Evolutionary conservation across 148 eudicot genomes (phyloP).

Genomic region (Rhododendron simsii): DNA sequence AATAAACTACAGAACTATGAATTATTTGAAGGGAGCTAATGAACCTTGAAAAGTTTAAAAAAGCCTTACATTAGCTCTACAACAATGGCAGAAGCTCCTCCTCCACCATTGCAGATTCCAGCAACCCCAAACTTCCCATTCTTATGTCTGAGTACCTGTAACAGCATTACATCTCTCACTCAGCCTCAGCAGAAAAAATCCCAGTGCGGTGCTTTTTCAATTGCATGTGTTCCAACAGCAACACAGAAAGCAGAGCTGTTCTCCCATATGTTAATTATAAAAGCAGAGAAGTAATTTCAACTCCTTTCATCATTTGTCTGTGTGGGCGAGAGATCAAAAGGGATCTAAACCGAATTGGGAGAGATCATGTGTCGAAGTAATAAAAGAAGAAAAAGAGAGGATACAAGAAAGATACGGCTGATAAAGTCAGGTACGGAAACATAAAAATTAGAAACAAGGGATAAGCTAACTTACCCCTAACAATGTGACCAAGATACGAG

Average conservation of each 20-base stretch:
- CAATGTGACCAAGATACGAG: constrained; percentile 81
- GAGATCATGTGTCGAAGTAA: background rate
- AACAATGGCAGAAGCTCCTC: constrained; percentile 93
- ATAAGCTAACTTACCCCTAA: constrained; percentile 56
- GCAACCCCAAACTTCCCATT: constrained; percentile 80
- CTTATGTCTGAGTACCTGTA: constrained; percentile 69
- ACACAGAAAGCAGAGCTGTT: background rate
- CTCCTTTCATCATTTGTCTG: background rate
- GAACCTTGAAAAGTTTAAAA: background rate
- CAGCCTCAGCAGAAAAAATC: background rate
- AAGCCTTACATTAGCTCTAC: constrained; percentile 75
- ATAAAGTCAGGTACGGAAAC: background rate
- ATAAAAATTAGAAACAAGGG: background rate
- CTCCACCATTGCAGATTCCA: constrained; percentile 97
- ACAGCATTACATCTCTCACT: constrained; percentile 1
- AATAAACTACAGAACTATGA: background rate
- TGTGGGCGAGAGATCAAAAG: background rate
- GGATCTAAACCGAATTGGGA: background rate
- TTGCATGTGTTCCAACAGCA: background rate
- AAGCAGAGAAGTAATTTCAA: background rate
- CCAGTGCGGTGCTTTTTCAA: background rate
- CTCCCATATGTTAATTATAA: background rate
- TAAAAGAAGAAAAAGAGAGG: too few species aligned
- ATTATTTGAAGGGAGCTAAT: background rate
- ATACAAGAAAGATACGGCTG: background rate